A percentile compares a stretch with the other conserved stretches of the same genome.
Conservation (phyloP, 202 grass and related monocot species). For the Carex sylvatica region DNA sequence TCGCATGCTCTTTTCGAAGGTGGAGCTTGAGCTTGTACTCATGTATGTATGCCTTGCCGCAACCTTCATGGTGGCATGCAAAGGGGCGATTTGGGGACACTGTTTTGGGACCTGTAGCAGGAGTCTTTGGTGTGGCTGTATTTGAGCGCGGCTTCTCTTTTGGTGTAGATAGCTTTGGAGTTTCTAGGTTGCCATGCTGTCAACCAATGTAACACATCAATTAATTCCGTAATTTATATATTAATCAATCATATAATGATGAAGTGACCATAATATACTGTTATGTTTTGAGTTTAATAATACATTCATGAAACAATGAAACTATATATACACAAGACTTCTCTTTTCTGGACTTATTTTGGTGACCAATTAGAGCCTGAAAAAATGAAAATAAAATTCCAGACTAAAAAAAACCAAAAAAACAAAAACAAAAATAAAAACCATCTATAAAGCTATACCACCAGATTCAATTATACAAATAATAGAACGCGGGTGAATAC, state of each 20-base stretch:
- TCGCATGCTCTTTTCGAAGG: constrained; percentile 81
- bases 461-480: constrained; percentile 6
- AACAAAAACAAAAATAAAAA: background rate
- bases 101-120: constrained; percentile 32
- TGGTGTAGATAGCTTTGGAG: constrained; percentile 13
- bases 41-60: constrained; percentile 86
- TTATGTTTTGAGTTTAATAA: background rate
- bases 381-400: background rate
- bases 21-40: constrained; percentile 98
- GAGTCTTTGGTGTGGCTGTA: constrained; percentile 34
- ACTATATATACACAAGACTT: background rate
- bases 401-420: background rate
- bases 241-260: background rate
- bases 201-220: background rate
- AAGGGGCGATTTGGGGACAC: constrained; percentile 67
- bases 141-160: constrained; percentile 38
- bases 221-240: background rate
- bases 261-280: background rate
- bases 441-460: background rate
- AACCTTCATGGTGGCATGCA: constrained; percentile 74
- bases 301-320: background rate
- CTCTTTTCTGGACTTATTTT: background rate
- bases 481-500: background rate
- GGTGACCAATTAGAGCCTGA: background rate
- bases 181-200: constrained; percentile 4